Evolutionary conservation across 345 rosid species (phyloP), one percentile per base, ranked within the genome.

Genomic region (Reutealis trisperma): DNA sequence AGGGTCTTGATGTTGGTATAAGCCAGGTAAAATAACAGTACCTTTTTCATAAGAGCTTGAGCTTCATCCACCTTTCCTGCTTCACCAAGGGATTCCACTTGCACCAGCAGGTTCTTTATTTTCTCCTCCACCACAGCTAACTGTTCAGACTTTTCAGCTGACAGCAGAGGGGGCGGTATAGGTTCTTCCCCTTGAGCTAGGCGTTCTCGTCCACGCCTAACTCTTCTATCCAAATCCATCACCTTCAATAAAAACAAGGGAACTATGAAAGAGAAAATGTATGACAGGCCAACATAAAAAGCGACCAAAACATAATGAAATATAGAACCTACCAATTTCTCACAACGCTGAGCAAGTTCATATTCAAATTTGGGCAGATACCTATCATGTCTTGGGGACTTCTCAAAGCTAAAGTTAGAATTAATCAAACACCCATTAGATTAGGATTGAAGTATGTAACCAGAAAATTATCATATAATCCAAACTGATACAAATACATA

Each of bases 11-110:
- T 11, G 22, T 16, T 30, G 45, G 47, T 1, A 1, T 34, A 8
- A 47, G 6, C 55, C 27, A 52, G 63, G 0, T 7, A 61, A 3
- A 45, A 67, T 67, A 72, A 71, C 30, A 74, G 6, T 79, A 96
- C 99, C 98, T 93, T 96, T 83, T 91, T 93, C 99, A 96, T 96
- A 8, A 96, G 92, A 57, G 98, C 98, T 88, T 96, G 97, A 82
- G 99, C 99, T 89, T 96, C 97, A 79, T 96, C 99, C 75, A 96
- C 98, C 86, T 96, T 94, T 66, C 98, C 99, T 81, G 90, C 93
- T 88, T 96, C 99, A 69, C 99, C 99, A 67, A 96, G 97, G 59
- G 90, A 84, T 77, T 96, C 99, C 73, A 94, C 99, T 86, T 96
- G 99, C 80, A 88, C 99, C 63, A 96, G 88, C 63, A 94, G 87